Evolutionary conservation across 108 stramenopile species (phyloP).

Genomic region (Cylindrotheca fusiformis): DNA sequence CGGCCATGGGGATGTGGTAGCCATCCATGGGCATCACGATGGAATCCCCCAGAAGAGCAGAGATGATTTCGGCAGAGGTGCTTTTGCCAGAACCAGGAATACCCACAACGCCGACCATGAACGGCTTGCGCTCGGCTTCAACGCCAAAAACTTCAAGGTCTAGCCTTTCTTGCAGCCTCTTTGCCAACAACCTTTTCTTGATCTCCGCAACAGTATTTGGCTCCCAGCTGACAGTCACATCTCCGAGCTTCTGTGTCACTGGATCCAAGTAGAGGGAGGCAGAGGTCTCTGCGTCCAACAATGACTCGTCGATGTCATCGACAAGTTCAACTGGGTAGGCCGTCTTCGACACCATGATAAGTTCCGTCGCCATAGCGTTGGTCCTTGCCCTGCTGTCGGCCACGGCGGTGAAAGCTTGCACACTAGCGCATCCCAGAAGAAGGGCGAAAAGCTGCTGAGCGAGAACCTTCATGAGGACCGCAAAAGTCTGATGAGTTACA

Average conservation of each 20-base stretch:
- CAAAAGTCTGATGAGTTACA: too few species aligned
- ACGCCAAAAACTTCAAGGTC: background rate
- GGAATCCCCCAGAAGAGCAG: slow-evolving; percentile 7
- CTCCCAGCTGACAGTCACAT: slow-evolving; percentile 5
- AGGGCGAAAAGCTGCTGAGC: too few species aligned
- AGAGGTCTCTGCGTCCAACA: too few species aligned
- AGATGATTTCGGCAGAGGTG: slow-evolving; percentile 9
- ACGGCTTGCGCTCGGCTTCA: slow-evolving; percentile 1
- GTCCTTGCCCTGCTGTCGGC: too few species aligned
- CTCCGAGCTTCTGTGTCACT: background rate
- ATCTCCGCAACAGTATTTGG: slow-evolving; percentile 4
- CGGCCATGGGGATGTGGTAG: slow-evolving; percentile 28
- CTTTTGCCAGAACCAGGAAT: slow-evolving; percentile 34
- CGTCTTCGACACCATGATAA: background rate
- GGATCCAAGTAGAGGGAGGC: background rate
- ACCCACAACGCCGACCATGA: slow-evolving; percentile 36
- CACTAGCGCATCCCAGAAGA: too few species aligned
- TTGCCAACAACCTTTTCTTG: background rate
- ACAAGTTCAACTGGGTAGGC: background rate
- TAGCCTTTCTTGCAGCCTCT: background rate
- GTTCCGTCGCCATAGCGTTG: background rate
- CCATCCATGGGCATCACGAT: slow-evolving; percentile 22
- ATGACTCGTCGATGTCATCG: too few species aligned
- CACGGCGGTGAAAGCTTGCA: too few species aligned
- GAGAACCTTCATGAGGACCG: too few species aligned